phyloP scores from a whole-genome alignment of 257 asterid species.

The Oldenlandia corymbosa region DNA sequence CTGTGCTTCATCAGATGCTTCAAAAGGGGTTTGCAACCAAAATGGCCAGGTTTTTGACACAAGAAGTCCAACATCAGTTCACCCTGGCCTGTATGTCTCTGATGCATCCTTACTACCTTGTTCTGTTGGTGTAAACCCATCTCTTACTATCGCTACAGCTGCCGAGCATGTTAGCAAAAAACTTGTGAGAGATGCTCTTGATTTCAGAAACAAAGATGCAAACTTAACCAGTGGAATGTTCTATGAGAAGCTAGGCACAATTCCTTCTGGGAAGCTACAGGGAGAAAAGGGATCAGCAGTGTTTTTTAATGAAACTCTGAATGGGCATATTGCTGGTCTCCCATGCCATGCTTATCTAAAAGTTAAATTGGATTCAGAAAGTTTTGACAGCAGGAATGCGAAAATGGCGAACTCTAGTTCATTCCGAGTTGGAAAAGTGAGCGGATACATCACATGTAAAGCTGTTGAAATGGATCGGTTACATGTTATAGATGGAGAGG shows the following conservation, averaged over 20 bases:
- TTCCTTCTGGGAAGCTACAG: constrained; percentile 10
- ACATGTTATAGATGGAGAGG: constrained; percentile 40
- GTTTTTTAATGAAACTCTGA: constrained; percentile 33
- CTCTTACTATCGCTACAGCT: constrained; percentile 44
- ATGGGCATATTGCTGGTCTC: constrained; percentile 46
- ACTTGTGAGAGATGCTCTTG: constrained; percentile 25
- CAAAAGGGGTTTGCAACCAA: constrained; percentile 42
- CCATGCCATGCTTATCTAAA: constrained; percentile 38
- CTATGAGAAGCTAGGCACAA: constrained; percentile 9
- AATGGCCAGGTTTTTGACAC: constrained; percentile 46
- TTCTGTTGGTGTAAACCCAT: constrained; percentile 50
- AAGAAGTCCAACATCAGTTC: constrained; percentile 6
- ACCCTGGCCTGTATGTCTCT: constrained; percentile 43
- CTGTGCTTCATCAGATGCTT: constrained; percentile 33
- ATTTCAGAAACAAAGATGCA: constrained; percentile 1
- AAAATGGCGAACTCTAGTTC: constrained; percentile 13
- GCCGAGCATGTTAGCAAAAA: constrained; percentile 43
- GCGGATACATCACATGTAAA: constrained; percentile 32
- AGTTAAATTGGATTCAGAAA: constrained; percentile 16
- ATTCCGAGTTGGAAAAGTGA: constrained; percentile 33
- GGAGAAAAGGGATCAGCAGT: constrained; percentile 7
- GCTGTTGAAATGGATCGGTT: constrained; percentile 35
- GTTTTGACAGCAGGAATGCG: not conserved
- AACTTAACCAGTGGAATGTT: not conserved
- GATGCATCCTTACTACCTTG: constrained; percentile 58